Conservation (phyloP, 805 yeast genomes). For the Lipomyces yamadae region DNA sequence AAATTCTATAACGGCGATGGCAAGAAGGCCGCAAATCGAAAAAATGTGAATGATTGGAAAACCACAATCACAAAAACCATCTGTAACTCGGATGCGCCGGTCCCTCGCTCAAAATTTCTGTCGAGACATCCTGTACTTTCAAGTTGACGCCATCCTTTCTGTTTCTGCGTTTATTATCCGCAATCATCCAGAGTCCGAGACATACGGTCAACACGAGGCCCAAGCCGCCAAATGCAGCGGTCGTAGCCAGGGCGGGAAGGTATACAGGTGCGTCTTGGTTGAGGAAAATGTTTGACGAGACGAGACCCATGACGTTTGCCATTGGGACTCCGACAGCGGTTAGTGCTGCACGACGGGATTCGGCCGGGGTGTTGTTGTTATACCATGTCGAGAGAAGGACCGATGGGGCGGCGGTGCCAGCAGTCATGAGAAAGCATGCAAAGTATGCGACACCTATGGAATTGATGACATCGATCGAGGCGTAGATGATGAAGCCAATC, state of each 20-base stretch:
- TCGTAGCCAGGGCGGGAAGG: slow-evolving; percentile 54
- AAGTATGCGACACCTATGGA: slow-evolving; percentile 52
- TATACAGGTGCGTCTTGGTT: slow-evolving; percentile 58
- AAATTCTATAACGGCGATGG: no score
- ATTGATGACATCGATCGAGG: slow-evolving; percentile 49
- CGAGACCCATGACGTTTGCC: slow-evolving; percentile 61
- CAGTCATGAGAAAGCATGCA: slow-evolving; percentile 53
- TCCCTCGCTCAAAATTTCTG: slow-evolving; percentile 52
- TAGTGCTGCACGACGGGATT: slow-evolving; percentile 52
- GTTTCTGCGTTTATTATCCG: slow-evolving; percentile 52
- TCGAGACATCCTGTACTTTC: slow-evolving; percentile 51
- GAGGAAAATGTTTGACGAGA: slow-evolving; percentile 57
- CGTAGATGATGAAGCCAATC: slow-evolving; percentile 55
- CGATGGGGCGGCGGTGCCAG: slow-evolving; percentile 55
- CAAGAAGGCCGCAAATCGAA: no score
- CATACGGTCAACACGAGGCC: slow-evolving; percentile 47
- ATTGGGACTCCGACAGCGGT: slow-evolving; percentile 57
- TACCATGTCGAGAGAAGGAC: slow-evolving; percentile 57
- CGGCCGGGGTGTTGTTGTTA: slow-evolving; percentile 55
- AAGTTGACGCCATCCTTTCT: slow-evolving; percentile 48
- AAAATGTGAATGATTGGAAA: not conserved
- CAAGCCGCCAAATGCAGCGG: slow-evolving; percentile 54
- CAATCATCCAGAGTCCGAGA: slow-evolving; percentile 47
- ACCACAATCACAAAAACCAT: slow-evolving; percentile 46
- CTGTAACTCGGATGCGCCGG: slow-evolving; percentile 52